Percentiles rank a stretch among this genome's conserved stretches.
Conservation (phyloP, 371 early-diverging fungal species). For the Rhizopus arrhizus region DNA sequence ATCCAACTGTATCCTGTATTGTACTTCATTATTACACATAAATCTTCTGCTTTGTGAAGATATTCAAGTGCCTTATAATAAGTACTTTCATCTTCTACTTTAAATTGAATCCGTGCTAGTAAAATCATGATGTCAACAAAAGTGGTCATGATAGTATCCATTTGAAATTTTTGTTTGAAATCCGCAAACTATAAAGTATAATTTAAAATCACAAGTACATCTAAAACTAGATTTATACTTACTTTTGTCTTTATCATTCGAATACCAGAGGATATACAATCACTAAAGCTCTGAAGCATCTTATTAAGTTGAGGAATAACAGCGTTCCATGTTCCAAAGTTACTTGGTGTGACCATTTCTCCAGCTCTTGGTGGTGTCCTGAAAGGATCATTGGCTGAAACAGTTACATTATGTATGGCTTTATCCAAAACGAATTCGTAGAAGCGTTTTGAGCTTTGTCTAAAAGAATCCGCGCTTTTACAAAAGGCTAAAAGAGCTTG, state of each 20-base stretch:
- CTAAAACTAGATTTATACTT: not conserved
- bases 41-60: constrained; percentile 31
- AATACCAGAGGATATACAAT: constrained; percentile 19
- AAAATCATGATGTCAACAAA: constrained; percentile 43
- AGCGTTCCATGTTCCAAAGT: constrained; percentile 24
- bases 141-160: constrained; percentile 17
- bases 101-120: constrained; percentile 34
- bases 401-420: constrained; percentile 10
- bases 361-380: constrained; percentile 28
- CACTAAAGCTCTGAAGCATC: constrained; percentile 25
- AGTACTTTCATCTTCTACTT: constrained; percentile 25
- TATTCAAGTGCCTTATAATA: constrained; percentile 36
- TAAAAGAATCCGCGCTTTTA: constrained; percentile 33
- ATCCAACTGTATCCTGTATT: constrained; percentile 41
- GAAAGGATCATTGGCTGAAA: constrained; percentile 15
- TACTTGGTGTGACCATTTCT: constrained; percentile 12
- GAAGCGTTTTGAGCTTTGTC: constrained; percentile 22
- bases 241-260: constrained; percentile 27
- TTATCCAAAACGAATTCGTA: constrained; percentile 23
- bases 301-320: constrained; percentile 8
- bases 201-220: not conserved
- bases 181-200: not conserved
- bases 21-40: constrained; percentile 30
- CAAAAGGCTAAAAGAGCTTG: constrained; percentile 29
- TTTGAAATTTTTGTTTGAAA: not conserved